Base-by-base conservation (phyloP, 2,329 filamentous ascomycete genomes). In the Scleromitrula shiraiana region DNA sequence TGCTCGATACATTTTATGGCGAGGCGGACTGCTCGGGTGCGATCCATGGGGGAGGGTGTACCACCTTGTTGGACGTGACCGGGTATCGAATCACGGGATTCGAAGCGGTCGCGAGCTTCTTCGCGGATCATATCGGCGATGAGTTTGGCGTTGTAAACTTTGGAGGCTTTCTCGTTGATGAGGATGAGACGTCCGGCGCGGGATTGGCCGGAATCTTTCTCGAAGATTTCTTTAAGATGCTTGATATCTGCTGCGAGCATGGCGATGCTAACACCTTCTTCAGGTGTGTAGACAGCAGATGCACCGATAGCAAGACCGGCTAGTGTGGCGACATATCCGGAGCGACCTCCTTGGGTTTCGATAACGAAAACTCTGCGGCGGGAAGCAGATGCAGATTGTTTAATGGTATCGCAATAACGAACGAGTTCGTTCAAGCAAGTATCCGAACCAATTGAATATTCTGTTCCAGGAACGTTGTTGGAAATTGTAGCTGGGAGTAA, bases 391-490 rank as follows among this genome's bases (percentile, higher is more conserved):
- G 93, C 93, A 2, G 90, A 96, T 67, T 97, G 93, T 68, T 94
- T 89, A 69, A 97, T 96, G 62, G 90, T 91, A 72, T 98, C 93
- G 65, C 91, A 96, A 70, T 96, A 98, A 58, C 84, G 80, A 54
- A 96, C 88, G 32, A 98, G 76, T 47, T 95, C 89, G 70, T 98
- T 98, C 53, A 98, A 72, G 64, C 93, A 97, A 1, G 93, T 98
- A 62, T 98, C 93, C 26, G 89, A 95, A 36, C 93, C 93, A 38
- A 98, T 80, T 1, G 89, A 96, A 72, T 96, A 97, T 68, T 98
- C 93, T 0, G 91, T 95, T 32, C 93, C 93, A 0, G 93, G 93
- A 4, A 98, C 93, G 65, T 98, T 98, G 75, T 98, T 98, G 56
- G 88, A 95, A 59, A 98, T 91, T 8, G 93, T 98, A n/a, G 93